phyloP scores from a whole-genome alignment of 2,329 filamentous ascomycete species.

The Lasiodiplodia gonubiensis region DNA sequence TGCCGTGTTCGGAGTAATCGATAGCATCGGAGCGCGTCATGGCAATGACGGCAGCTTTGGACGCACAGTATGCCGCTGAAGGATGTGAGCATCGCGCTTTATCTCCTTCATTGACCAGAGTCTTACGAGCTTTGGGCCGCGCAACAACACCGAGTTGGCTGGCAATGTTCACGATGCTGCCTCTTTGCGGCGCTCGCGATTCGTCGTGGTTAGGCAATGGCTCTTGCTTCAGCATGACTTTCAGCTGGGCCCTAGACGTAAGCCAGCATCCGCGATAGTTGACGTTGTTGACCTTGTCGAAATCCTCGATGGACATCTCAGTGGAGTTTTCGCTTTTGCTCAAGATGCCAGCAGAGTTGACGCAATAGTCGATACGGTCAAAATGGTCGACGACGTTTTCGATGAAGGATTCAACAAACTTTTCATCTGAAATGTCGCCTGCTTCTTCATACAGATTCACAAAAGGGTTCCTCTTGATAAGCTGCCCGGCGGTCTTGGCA shows the following conservation, averaged over 20 bases:
- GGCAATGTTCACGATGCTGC: conserved; percentile 61
- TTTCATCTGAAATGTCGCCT: conserved; percentile 58
- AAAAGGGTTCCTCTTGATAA: conserved; percentile 44
- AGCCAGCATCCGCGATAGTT: conserved; percentile 65
- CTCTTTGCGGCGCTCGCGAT: conserved; percentile 45
- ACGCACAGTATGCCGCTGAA: conserved; percentile 61
- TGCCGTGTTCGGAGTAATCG: conserved; percentile 56
- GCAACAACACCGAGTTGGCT: conserved; percentile 57
- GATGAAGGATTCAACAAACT: conserved; percentile 50
- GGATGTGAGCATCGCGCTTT: conserved; percentile 9
- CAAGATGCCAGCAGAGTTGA: conserved; percentile 62
- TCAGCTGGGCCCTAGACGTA: conserved; percentile 60
- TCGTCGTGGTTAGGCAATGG: conserved; percentile 56
- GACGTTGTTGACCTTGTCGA: conserved; percentile 60
- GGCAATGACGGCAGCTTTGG: conserved; percentile 64
- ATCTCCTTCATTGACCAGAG: neutral
- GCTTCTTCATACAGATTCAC: conserved; percentile 42
- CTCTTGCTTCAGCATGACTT: conserved; percentile 58
- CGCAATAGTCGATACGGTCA: conserved; percentile 60
- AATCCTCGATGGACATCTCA: conserved; percentile 56
- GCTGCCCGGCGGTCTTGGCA: conserved; percentile 42
- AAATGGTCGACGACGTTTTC: conserved; percentile 45
- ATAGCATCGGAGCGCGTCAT: conserved; percentile 64
- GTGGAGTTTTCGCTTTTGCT: conserved; percentile 50
- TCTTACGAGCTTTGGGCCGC: conserved; percentile 43